phyloP scores from a whole-genome alignment of 225 moss, liverwort and hornwort genomes.

The Physcomitrellopsis africana region DNA sequence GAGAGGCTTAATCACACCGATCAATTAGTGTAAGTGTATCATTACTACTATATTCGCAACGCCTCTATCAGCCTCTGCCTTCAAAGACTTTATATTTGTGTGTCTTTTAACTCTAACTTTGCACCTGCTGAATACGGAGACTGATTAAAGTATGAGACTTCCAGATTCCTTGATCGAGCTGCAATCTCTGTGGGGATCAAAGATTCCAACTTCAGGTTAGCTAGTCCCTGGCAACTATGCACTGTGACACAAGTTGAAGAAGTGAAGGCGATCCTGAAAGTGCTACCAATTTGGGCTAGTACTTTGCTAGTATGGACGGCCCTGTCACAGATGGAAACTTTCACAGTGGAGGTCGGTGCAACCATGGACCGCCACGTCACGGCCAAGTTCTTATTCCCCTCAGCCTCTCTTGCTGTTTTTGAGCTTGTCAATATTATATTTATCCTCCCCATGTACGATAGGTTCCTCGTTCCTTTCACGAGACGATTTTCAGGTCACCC shows the following conservation, averaged over 20 bases:
- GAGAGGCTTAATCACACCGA: constrained; percentile 63
- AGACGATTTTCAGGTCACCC: constrained; percentile 54
- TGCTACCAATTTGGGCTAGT: constrained; percentile 75
- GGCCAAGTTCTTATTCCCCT: constrained; percentile 58
- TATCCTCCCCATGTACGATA: constrained; percentile 68
- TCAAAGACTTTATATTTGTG: neutral
- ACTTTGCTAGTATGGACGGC: constrained; percentile 82
- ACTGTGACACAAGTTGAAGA: constrained; percentile 82
- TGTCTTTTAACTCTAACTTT: neutral
- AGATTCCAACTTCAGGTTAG: constrained; percentile 34
- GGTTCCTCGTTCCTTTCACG: constrained; percentile 59
- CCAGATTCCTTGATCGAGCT: constrained; percentile 75
- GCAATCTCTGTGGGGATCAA: constrained; percentile 33
- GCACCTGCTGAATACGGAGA: neutral
- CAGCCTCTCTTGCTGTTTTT: constrained; percentile 79
- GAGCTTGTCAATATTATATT: constrained; percentile 70
- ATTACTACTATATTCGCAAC: neutral
- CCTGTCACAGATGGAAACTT: constrained; percentile 78
- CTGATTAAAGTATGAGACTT: neutral
- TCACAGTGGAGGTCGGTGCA: constrained; percentile 67
- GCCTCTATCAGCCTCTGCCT: neutral
- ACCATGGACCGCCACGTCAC: constrained; percentile 73
- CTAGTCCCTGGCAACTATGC: constrained; percentile 63
- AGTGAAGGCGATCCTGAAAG: constrained; percentile 75
- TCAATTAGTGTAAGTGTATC: constrained; percentile 62